Conservation (phyloP, 805 yeast genomes). For the Monosporozyma servazzii region DNA sequence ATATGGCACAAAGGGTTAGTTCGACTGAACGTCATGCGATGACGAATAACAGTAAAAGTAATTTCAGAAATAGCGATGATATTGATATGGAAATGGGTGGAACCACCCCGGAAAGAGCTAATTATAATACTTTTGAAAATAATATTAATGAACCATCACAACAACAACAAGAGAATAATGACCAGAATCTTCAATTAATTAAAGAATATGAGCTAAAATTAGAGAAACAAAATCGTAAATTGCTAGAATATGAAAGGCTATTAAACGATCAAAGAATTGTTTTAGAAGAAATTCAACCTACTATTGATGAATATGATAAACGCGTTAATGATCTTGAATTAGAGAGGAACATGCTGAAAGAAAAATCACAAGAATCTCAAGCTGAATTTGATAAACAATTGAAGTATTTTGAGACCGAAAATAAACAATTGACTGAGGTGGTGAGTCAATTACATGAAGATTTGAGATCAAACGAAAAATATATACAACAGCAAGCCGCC, state of each 20-base stretch:
- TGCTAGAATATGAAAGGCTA: constrained; percentile 19
- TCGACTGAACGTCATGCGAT: constrained; percentile 2
- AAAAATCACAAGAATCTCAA: constrained; percentile 19
- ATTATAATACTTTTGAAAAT: background rate
- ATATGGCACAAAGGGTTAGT: constrained; percentile 39
- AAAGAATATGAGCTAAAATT: constrained; percentile 6
- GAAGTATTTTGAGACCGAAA: constrained; percentile 22
- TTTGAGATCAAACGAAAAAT: constrained; percentile 23
- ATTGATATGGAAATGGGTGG: constrained; percentile 2
- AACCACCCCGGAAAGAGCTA: background rate
- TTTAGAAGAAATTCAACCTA: constrained; percentile 27
- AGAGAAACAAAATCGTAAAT: constrained; percentile 16
- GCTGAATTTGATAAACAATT: constrained; percentile 20
- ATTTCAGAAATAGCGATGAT: background rate
- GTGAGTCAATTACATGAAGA: constrained; percentile 27
- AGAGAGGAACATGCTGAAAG: constrained; percentile 15
- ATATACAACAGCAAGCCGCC: background rate
- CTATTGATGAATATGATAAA: constrained; percentile 24
- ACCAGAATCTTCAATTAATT: background rate
- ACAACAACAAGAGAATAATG: background rate
- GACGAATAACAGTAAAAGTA: background rate
- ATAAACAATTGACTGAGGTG: constrained; percentile 26
- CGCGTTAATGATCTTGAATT: constrained; percentile 27
- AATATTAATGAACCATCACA: background rate
- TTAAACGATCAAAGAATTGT: constrained; percentile 27